Evolutionary conservation across 2,329 filamentous ascomycete genomes (phyloP).

Genomic region (Aspergillus sp.): DNA sequence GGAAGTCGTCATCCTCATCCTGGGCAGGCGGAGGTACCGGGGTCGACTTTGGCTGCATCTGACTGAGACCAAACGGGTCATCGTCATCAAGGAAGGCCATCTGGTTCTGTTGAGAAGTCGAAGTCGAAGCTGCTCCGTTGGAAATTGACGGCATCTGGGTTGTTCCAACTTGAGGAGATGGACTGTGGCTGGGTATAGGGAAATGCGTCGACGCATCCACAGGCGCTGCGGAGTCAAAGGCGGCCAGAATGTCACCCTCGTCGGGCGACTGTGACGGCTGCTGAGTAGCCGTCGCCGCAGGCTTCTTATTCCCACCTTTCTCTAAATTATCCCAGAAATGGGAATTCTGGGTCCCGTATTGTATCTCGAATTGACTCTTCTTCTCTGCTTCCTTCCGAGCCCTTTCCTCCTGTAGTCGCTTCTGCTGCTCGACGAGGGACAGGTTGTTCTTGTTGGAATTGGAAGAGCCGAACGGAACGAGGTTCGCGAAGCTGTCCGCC

Average conservation of each 20-base stretch:
- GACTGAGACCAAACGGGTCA: slow-evolving; percentile 75
- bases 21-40: slow-evolving; percentile 40
- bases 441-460: slow-evolving; percentile 58
- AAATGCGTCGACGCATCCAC: slow-evolving; percentile 54
- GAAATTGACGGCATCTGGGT: slow-evolving; percentile 6
- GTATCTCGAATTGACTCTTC: slow-evolving; percentile 60
- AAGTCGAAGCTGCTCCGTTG: slow-evolving; percentile 8
- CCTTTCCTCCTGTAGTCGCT: slow-evolving; percentile 67
- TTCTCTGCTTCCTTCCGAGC: slow-evolving; percentile 66
- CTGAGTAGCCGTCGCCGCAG: slow-evolving; percentile 40
- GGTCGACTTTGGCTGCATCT: slow-evolving; percentile 49
- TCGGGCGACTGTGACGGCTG: slow-evolving; percentile 42
- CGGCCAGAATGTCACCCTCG: slow-evolving; percentile 54
- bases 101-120: slow-evolving; percentile 13
- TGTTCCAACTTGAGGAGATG: slow-evolving; percentile 20
- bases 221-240: slow-evolving; percentile 52
- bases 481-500: slow-evolving; percentile 53
- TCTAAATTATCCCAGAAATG: slow-evolving; percentile 70
- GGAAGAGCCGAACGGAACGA: slow-evolving; percentile 50
- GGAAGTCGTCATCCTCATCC: slow-evolving; percentile 55
- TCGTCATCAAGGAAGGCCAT: slow-evolving; percentile 50
- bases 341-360: slow-evolving; percentile 61
- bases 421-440: slow-evolving; percentile 56
- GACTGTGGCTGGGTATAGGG: slow-evolving; percentile 36
- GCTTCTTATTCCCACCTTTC: slow-evolving; percentile 41